Evolutionary conservation across 345 rosid species (phyloP), one percentile per base, ranked within the genome.

Genomic region (Eucalyptus leucophloia): DNA sequence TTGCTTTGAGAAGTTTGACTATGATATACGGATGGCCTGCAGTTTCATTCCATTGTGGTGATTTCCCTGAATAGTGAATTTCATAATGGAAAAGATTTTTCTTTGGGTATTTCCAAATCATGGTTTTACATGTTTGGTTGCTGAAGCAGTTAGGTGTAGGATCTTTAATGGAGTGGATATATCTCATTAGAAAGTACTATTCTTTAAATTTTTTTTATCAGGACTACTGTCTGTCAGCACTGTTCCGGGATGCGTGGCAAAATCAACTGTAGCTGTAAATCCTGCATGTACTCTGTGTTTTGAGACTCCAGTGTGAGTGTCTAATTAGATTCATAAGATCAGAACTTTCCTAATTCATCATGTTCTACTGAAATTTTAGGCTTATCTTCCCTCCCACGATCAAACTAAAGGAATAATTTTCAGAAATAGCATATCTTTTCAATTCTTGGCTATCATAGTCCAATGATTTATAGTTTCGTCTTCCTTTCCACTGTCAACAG

Each of bases 191-290:
- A 67, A 69, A 28, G 40, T 44, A 49, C 86, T 89, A 65, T 72
- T 87, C 87, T 83, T 88, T 62, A 60, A 60, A 83, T 89, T 88
- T 83, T 13, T 86, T 91, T 45, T 86, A 85, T 89, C 86, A 90
- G 89, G 89, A 93, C 92, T 92, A 51, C 53, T 87, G 80, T 89
- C 90, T 89, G 91, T 93, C 91, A 88, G 93, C 93, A 94, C 87
- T 72, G 91, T 95, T 92, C 97, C 94, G 98, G 99, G 99, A 91
- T 97, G 97, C 86, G 97, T 95, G 56, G 99, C 99, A 40, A 96
- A 96, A 94, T 97, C 99, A 62, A 97, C 99, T 85, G 94, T 96
- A 90, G 99, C 99, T n/a, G 99, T 97, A 89, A 97, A 97, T 90
- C 99, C 96, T 92, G 98, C 98, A 19, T 97, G 93, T 89, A 96